A percentile compares a stretch with the other conserved stretches of the same genome.
Evolutionary conservation across 2,329 filamentous ascomycete genomes (phyloP).

Genomic region (Talaromyces piceae): DNA sequence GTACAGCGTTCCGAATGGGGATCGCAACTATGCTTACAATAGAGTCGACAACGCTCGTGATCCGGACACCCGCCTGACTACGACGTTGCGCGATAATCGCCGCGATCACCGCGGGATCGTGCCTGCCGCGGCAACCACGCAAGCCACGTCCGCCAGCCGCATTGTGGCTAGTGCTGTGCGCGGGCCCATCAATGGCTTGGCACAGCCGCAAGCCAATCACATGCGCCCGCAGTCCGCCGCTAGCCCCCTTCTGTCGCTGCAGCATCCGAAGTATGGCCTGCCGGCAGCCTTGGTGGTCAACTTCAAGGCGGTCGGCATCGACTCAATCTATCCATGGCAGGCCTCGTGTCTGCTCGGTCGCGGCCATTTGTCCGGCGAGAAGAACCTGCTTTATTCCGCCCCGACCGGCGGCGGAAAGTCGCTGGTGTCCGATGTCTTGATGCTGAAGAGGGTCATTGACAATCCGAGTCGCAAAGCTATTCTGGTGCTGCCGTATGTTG

Average conservation of each 20-base stretch:
- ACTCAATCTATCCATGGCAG: conserved; percentile 71
- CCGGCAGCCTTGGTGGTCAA: conserved; percentile 56
- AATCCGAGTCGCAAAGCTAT: conserved; percentile 60
- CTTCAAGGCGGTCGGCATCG: conserved; percentile 59
- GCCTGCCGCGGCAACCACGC: conserved; percentile 20
- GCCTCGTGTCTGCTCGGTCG: conserved; percentile 63
- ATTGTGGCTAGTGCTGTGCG: conserved; percentile 37
- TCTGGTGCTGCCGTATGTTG: conserved; percentile 68
- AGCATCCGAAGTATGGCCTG: conserved; percentile 57
- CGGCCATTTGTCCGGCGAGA: conserved; percentile 57
- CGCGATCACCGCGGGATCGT: conserved; percentile 19
- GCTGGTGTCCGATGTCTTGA: conserved; percentile 63
- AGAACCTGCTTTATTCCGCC: conserved; percentile 70
- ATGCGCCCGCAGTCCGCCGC: not conserved
- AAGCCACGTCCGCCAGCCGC: conserved; percentile 18
- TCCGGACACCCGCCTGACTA: too few relatives aligned
- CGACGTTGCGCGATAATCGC: not conserved
- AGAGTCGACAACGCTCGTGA: too few relatives aligned
- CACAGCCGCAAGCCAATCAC: not conserved
- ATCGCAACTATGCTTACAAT: too few relatives aligned
- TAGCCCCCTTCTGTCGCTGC: conserved; percentile 49
- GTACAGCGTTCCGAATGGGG: conserved; percentile 4
- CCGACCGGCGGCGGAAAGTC: conserved; percentile 74
- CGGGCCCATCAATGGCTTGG: not conserved
- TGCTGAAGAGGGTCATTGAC: conserved; percentile 63